These are phyloP conservation scores for Leucoagaricus sp. DNA, from an alignment of 1,284 basidiomycete genomes.

Conservation along the genomic window DNA sequence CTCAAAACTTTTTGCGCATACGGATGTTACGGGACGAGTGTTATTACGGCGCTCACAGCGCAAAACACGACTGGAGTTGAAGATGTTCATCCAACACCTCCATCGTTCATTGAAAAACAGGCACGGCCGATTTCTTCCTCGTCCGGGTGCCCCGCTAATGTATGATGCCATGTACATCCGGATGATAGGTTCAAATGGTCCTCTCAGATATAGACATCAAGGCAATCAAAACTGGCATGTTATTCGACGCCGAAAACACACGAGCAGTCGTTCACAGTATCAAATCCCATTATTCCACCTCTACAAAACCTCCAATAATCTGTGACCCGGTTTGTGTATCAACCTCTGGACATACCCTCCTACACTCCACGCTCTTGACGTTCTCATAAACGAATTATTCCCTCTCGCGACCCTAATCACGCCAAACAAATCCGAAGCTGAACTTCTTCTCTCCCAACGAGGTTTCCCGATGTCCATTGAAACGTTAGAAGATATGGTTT, in stretches of 20 bases:
- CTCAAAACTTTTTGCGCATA: constrained; percentile 84
- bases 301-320: constrained; percentile 49
- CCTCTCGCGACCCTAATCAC: constrained; percentile 80
- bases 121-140: constrained; percentile 38
- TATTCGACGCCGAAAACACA: constrained; percentile 55
- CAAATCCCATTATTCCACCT: constrained; percentile 7
- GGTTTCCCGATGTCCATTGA: constrained; percentile 38
- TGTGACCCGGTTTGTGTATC: constrained; percentile 94
- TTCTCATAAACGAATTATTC: constrained; percentile 65
- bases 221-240: constrained; percentile 93
- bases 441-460: constrained; percentile 57
- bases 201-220: constrained; percentile 75
- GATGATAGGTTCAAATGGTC: constrained; percentile 68
- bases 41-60: constrained; percentile 86
- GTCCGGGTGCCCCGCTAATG: background rate
- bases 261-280: constrained; percentile 35
- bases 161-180: background rate
- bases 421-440: constrained; percentile 86
- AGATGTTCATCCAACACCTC: constrained; percentile 63
- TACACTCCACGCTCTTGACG: constrained; percentile 67
- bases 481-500: constrained; percentile 64
- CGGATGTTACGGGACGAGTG: constrained; percentile 85
- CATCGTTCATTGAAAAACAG: constrained; percentile 73
- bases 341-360: constrained; percentile 85
- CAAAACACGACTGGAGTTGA: constrained; percentile 92